phyloP scores from a whole-genome alignment of 2,329 filamentous ascomycete genomes.

The Aphanocladium album region DNA sequence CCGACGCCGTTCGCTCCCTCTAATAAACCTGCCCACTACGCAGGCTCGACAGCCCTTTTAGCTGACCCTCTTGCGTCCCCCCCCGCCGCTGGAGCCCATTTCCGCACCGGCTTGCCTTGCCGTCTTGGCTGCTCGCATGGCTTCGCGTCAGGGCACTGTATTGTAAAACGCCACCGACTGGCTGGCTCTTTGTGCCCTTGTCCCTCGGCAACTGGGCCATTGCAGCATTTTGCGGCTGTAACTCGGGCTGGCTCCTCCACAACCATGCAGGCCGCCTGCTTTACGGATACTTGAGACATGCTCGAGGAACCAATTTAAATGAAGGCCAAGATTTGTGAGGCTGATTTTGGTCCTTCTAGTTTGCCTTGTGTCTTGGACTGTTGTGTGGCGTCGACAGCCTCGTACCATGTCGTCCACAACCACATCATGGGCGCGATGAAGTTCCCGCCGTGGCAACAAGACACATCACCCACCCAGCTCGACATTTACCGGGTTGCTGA shows the following conservation, averaged over 20 bases:
- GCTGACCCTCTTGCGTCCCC: neutral
- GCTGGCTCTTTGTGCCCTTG: slow-evolving; percentile 1
- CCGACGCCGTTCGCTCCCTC: neutral
- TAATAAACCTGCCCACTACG: neutral
- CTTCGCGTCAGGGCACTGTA: neutral
- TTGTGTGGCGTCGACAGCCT: neutral
- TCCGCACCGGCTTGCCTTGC: slow-evolving; percentile 8
- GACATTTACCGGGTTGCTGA: neutral
- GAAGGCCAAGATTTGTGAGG: slow-evolving; percentile 1
- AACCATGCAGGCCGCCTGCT: neutral
- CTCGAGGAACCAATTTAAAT: neutral
- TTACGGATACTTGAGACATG: neutral
- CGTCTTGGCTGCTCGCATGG: slow-evolving; percentile 12
- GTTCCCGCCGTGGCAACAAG: neutral
- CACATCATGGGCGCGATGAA: neutral
- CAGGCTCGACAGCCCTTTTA: neutral
- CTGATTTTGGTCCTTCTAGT: neutral
- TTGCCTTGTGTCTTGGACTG: neutral
- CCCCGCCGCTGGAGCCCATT: neutral
- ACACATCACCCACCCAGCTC: neutral
- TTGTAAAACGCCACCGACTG: slow-evolving; percentile 8
- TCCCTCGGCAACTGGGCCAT: slow-evolving; percentile 8
- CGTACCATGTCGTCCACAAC: neutral
- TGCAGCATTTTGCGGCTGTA: neutral
- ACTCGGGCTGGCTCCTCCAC: neutral